These are phyloP conservation scores for Ophiostoma piceae DNA, from an alignment of 2,329 filamentous ascomycete genomes.

Conservation along the genomic window DNA sequence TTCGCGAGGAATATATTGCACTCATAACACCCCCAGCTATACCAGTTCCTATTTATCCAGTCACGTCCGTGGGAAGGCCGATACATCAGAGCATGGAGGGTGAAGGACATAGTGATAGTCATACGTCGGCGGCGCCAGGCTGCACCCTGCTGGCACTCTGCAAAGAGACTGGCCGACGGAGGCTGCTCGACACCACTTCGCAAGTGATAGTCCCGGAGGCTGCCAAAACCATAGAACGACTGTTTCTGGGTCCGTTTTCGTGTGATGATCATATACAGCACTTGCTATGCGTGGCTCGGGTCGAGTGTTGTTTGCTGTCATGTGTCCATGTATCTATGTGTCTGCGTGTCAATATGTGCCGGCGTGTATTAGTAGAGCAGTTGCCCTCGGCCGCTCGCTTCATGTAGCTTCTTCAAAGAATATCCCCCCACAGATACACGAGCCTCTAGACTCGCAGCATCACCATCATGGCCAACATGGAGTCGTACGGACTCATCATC, in stretches of 20 bases:
- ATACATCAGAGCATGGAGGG: not conserved
- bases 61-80: not conserved
- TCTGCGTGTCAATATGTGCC: no score
- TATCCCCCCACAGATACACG: not conserved
- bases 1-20: not conserved
- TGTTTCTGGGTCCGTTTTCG: not conserved
- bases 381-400: not conserved
- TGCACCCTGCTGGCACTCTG: not conserved
- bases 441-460: not conserved
- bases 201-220: not conserved
- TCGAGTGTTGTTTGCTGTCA: not conserved
- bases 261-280: not conserved
- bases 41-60: not conserved
- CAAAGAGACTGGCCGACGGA: not conserved
- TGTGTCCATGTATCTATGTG: not conserved
- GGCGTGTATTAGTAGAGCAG: not conserved
- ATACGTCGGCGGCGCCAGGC: not conserved
- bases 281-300: not conserved
- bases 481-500: not conserved
- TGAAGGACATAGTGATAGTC: not conserved
- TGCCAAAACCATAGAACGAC: not conserved
- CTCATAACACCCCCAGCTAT: not conserved
- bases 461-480: not conserved
- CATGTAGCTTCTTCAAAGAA: not conserved
- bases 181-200: not conserved